Base-by-base conservation (phyloP, 345 rosid genomes). In the Pelargonium nanum region DNA sequence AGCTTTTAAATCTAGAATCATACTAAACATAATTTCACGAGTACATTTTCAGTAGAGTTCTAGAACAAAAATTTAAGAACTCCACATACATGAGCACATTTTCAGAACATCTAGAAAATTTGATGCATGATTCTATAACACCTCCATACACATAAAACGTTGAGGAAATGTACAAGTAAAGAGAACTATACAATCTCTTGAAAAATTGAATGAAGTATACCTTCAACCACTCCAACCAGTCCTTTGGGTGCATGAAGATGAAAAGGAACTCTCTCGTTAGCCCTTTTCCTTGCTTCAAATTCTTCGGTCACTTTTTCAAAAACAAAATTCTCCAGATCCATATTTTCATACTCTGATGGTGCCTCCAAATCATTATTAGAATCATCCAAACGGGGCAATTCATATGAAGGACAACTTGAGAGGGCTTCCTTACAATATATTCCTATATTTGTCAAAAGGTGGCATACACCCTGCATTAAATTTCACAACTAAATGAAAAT, bases 271-370 rank as follows among this genome's bases (percentile, higher is more conserved):
- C 66, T 79, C 69, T 79, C 80, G 57, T 75, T 73, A 24, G 87
- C 87, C 74, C 48, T 76, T 77, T 78, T 87, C 65, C 78, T 77
- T 24, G 86, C 84, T 75, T 89, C 83, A 56, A 84, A 66, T 78
- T 84, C 97, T 72, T 85, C 88, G 25, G 66, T 77, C 57, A 81
- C 85, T 79, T 81, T 87, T 69, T 75, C 80, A 68, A 77, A 77
- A 24, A 79, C 91, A 80, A 81, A 73, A 69, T 74, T 87, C 76
- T 90, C 95, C 67, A 92, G 70, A 53, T 92, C 97, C 97, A 89
- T 92, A 68, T 87, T 88, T 70, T 89, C 96, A 34, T 82, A 77
- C 59, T 80, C 91, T 62, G 83, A 65, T 65, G 63, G 59, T 64
- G 81, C 70, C 69, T 75, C 89, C 72, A 78, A 53, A 45, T 84